Evolutionary conservation across 2,329 filamentous ascomycete genomes (phyloP), one percentile per base, ranked within the genome.

Genomic region (Gaeumannomyces tritici): DNA sequence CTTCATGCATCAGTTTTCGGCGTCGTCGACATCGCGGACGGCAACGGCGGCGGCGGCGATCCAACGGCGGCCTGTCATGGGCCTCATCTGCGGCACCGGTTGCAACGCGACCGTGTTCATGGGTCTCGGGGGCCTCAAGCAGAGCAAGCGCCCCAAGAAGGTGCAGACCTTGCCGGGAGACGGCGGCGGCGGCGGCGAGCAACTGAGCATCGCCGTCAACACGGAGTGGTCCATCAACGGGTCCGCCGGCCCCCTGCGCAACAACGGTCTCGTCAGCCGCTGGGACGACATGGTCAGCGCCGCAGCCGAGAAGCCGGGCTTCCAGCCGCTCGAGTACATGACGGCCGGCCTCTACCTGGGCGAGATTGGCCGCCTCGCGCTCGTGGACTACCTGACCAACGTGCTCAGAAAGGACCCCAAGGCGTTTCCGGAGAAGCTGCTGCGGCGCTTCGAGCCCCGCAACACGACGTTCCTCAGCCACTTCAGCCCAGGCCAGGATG

Each of bases 301-400:
- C 5, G 82, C 85, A 57, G 88, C 87, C 67, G 87, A 90, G 67
- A 79, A 78, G 8, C 88, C 90, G 0, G 89, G 90, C 0, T 92
- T 93, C 68, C 90, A 93, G 66, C 89, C 90, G 0, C 83, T 93
- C 26, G 90, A 95, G 71, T 93, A 93, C 74, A 91, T 93, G 88
- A 92, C 89, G 0, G 84, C 89, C 3, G 89, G 89, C 2, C 80
- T 89, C 55, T 93, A 93, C 70, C 80, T 93, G 4, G 89, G 89
- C 60, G 89, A 93, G 73, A 82, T 93, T 13, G 87, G 88, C 28
- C 85, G 89, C 29, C 77, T 92, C 62, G 84, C 90, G 65, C 79
- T 91, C 62, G 73, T 87, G 55, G 87, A 90, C 69, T 87, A 89
- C 68, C 73, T 89, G 68, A 80, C 76, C 13, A 76, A 69, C 13